These are phyloP conservation scores for Dendrobium huoshanense DNA, from an alignment of 106 monocot species.

Conservation along the genomic window DNA sequence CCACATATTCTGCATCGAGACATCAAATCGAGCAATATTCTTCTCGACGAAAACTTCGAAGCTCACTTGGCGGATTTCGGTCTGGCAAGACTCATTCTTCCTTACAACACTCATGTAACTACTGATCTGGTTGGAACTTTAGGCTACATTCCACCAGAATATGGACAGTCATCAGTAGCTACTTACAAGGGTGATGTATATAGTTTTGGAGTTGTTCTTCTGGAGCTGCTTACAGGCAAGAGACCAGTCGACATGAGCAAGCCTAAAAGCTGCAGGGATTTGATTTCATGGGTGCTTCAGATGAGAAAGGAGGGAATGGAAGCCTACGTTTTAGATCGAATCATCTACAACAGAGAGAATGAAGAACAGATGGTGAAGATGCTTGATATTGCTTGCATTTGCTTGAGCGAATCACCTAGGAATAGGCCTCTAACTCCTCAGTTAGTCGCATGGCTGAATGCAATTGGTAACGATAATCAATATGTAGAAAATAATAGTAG, in stretches of 20 bases:
- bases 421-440: slow-evolving; percentile 35
- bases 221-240: slow-evolving; percentile 49
- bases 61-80: slow-evolving; percentile 73
- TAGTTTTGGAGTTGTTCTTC: slow-evolving; percentile 56
- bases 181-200: slow-evolving; percentile 57
- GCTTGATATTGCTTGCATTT: slow-evolving; percentile 46
- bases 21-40: slow-evolving; percentile 79
- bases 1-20: slow-evolving; percentile 69
- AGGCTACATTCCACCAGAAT: slow-evolving; percentile 74
- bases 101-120: slow-evolving; percentile 59
- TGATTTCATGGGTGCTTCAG: slow-evolving; percentile 43
- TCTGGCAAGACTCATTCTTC: slow-evolving; percentile 47
- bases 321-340: slow-evolving; percentile 36
- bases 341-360: slow-evolving; percentile 19
- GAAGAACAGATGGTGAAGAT: slow-evolving; percentile 19
- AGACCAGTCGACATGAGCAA: slow-evolving; percentile 52
- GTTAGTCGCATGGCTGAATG: slow-evolving; percentile 45
- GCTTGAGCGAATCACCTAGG: slow-evolving; percentile 42
- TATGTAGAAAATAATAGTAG: not conserved
- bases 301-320: slow-evolving; percentile 37
- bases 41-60: slow-evolving; percentile 46
- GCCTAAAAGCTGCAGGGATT: slow-evolving; percentile 27
- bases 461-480: slow-evolving; percentile 7
- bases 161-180: slow-evolving; percentile 40
- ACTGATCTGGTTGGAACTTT: slow-evolving; percentile 67